Percentiles rank a stretch among this genome's conserved stretches.
Conservation (phyloP, 108 stramenopile genomes). For the Fragilaria radians region DNA sequence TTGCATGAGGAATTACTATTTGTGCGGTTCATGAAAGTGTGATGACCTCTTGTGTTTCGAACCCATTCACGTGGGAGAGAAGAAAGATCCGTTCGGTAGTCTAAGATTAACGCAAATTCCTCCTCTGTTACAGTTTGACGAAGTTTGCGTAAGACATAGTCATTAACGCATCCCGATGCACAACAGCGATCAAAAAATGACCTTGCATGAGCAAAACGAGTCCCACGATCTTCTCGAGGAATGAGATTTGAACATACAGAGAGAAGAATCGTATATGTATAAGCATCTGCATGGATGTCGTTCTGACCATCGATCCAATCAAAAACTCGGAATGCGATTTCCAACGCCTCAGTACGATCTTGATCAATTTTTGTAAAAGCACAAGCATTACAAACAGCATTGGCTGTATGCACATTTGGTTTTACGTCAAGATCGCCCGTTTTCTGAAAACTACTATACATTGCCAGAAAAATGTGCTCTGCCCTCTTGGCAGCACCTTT, state of each 20-base stretch:
- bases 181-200: constrained; percentile 73
- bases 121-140: constrained; percentile 67
- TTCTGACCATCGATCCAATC: constrained; percentile 59
- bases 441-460: too few species aligned
- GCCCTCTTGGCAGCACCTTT: constrained; percentile 18
- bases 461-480: constrained; percentile 24
- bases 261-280: constrained; percentile 84
- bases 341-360: constrained; percentile 45
- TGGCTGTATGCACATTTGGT: constrained; percentile 64
- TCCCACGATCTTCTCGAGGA: constrained; percentile 48
- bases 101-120: constrained; percentile 63
- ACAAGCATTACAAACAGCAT: constrained; percentile 76
- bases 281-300: constrained; percentile 79
- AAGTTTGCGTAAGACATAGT: constrained; percentile 82
- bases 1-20: too few species aligned
- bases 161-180: constrained; percentile 74
- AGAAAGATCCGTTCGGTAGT: too few species aligned
- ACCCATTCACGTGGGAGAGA: too few species aligned
- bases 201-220: constrained; percentile 54
- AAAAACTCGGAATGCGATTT: constrained; percentile 82
- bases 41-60: too few species aligned
- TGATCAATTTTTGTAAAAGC: constrained; percentile 55
- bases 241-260: constrained; percentile 83
- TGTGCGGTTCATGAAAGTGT: too few species aligned
- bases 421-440: constrained; percentile 49